These are phyloP conservation scores for Zygosaccharomyces bailii DNA, from an alignment of 805 yeast genomes.

Conservation along the genomic window DNA sequence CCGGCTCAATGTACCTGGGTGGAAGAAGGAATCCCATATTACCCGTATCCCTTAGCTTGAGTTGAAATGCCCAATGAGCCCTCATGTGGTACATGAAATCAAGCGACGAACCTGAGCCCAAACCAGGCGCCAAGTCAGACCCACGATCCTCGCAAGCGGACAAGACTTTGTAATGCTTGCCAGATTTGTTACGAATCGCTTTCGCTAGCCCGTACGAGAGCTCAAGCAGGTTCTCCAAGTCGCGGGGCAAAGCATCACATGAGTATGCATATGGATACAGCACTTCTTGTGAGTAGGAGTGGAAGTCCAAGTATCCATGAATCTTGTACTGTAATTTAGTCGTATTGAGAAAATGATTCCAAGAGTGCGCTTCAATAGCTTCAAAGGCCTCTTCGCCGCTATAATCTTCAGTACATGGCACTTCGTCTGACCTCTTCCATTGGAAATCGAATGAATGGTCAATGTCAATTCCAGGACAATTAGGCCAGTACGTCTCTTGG, in stretches of 20 bases:
- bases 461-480: conserved; percentile 80
- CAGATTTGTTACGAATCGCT: conserved; percentile 60
- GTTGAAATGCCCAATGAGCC: conserved; percentile 81
- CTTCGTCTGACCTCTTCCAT: conserved; percentile 58
- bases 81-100: conserved; percentile 82
- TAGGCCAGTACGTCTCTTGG: conserved; percentile 62
- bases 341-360: conserved; percentile 46
- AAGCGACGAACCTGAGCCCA: conserved; percentile 76
- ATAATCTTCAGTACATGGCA: conserved; percentile 81
- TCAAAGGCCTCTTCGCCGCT: conserved; percentile 73
- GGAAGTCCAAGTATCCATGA: conserved; percentile 77
- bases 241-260: conserved; percentile 70
- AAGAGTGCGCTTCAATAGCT: conserved; percentile 53
- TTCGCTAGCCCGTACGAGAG: conserved; percentile 77
- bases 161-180: conserved; percentile 62
- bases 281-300: conserved; percentile 81
- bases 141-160: conserved; percentile 81
- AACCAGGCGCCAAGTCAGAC: conserved; percentile 64
- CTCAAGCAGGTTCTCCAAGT: conserved; percentile 75
- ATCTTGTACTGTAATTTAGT: conserved; percentile 50
- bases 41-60: conserved; percentile 79
- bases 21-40: conserved; percentile 81
- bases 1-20: conserved; percentile 63
- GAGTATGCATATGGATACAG: conserved; percentile 80
- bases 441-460: conserved; percentile 80